Base-by-base conservation (phyloP, 352 stramenopile genomes). In the Peronosclerospora sorghi region DNA sequence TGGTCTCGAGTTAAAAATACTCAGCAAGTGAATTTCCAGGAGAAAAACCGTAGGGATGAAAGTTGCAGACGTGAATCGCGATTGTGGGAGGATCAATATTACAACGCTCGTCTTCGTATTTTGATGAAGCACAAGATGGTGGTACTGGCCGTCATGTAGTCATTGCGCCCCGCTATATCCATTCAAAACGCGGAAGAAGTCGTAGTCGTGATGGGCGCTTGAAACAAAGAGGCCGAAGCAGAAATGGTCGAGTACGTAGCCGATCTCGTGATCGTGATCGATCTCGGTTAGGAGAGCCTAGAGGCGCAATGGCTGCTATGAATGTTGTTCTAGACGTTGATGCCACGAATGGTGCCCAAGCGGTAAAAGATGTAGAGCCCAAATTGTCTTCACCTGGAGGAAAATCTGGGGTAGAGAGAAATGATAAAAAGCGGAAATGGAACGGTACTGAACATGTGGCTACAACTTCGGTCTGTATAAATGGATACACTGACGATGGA, bases 1-100 rank as follows among this genome's bases (percentile, higher is more conserved):
- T 88, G 73, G 76, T 20, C 34, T 9, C 32, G 71, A 35, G 59
- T 83, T n/a, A 59, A 67, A 23, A 56, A 41, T 32, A 42, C 35
- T n/a, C 37, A 17, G 12, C 18, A 35, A 21, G 28, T 20, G 9
- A 49, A 26, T 15, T 35, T 40, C 38, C 42, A 55, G 9, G 52
- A 54, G 0, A 38, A 51, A 41, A 35, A 27, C 27, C 40, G 23
- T 0, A 51, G 48, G 18, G 44, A 51, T 32, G 46, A 54, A 47
- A 35, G 30, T 28, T 45, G 20, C 4, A 48, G 37, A 39, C 17
- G 37, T 21, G 42, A 58, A 52, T 32, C 28, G 9, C 15, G 29
- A 14, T 57, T 41, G 51, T 49, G 58, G 53, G 56, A 65, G 32
- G 56, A 65, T 48, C 54, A 48, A 19, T 19, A 51, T 34, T 44